phyloP scores from a whole-genome alignment of 192 early-diverging fungal genomes.

The Thoreauomyces humboldtii region DNA sequence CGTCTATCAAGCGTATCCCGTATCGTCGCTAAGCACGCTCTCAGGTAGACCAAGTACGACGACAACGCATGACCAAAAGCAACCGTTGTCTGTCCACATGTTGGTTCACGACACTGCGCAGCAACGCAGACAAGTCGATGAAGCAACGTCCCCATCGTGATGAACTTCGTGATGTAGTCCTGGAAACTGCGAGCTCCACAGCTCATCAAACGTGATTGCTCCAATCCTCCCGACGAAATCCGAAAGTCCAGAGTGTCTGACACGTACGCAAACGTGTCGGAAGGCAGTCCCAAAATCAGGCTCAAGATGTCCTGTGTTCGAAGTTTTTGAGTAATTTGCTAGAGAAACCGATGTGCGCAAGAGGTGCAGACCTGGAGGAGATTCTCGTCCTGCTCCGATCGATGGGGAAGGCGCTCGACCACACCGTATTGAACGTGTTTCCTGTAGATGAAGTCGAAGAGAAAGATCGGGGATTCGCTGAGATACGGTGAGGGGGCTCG shows the following conservation, averaged over 20 bases:
- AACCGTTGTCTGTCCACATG: too few relatives aligned
- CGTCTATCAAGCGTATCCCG: not conserved
- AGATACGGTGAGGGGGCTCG: constrained; percentile 10
- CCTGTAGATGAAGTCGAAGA: constrained; percentile 12
- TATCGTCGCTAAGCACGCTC: not conserved
- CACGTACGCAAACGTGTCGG: not conserved
- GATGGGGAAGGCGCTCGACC: not conserved
- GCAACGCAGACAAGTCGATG: too few relatives aligned
- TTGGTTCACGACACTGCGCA: too few relatives aligned
- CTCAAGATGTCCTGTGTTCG: constrained; percentile 14
- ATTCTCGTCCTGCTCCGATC: not conserved
- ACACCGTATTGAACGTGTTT: too few relatives aligned
- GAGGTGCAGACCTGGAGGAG: not conserved
- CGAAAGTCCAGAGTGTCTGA: not conserved
- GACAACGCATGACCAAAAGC: constrained; percentile 23
- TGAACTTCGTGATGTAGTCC: too few relatives aligned
- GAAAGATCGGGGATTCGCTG: not conserved
- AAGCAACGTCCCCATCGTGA: too few relatives aligned
- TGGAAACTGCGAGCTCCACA: too few relatives aligned
- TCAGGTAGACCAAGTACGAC: constrained; percentile 11
- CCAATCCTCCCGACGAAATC: too few relatives aligned
- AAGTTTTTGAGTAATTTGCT: not conserved
- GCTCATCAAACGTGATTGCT: too few relatives aligned
- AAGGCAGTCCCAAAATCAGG: constrained; percentile 8
- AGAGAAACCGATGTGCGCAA: not conserved